Evolutionary conservation across 2,329 filamentous ascomycete species (phyloP).

Genomic region (Tolypocladium tundrense): DNA sequence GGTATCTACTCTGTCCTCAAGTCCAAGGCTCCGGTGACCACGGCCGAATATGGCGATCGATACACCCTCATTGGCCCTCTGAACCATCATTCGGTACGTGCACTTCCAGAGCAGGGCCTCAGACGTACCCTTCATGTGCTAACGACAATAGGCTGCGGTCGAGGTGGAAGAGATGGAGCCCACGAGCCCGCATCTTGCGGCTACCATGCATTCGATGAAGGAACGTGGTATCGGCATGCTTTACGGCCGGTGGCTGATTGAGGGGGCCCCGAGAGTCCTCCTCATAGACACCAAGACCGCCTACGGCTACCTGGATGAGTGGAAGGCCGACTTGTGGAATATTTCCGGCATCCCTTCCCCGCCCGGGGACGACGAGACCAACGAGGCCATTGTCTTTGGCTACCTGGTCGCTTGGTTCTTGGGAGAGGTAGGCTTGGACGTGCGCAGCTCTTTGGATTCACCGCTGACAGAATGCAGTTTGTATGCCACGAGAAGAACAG

Average conservation of each 20-base stretch:
- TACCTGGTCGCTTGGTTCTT: slow-evolving; percentile 97
- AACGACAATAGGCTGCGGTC: slow-evolving; percentile 63
- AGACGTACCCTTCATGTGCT: background rate
- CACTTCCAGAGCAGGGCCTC: background rate
- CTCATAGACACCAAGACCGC: slow-evolving; percentile 93
- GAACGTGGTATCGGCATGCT: slow-evolving; percentile 81
- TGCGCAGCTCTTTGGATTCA: background rate
- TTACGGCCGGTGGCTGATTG: slow-evolving; percentile 95
- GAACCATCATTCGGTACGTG: slow-evolving; percentile 74
- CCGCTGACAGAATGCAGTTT: slow-evolving; percentile 46
- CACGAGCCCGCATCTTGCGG: slow-evolving; percentile 64
- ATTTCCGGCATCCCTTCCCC: slow-evolving; percentile 89
- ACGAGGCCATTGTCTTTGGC: slow-evolving; percentile 94
- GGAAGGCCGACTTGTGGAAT: slow-evolving; percentile 95
- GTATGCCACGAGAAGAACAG: slow-evolving; percentile 85
- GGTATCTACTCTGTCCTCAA: slow-evolving; percentile 99
- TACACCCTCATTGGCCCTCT: slow-evolving; percentile 94
- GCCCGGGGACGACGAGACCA: slow-evolving; percentile 84
- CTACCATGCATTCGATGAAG: slow-evolving; percentile 86
- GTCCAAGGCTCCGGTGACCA: slow-evolving; percentile 95
- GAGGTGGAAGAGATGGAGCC: slow-evolving; percentile 93
- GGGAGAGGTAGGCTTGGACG: slow-evolving; percentile 61
- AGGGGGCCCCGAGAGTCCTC: slow-evolving; percentile 85
- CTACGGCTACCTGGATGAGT: slow-evolving; percentile 85
- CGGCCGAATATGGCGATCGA: slow-evolving; percentile 93